These are phyloP conservation scores for Seminavis robusta DNA, from an alignment of 108 stramenopile genomes.

Conservation along the genomic window DNA sequence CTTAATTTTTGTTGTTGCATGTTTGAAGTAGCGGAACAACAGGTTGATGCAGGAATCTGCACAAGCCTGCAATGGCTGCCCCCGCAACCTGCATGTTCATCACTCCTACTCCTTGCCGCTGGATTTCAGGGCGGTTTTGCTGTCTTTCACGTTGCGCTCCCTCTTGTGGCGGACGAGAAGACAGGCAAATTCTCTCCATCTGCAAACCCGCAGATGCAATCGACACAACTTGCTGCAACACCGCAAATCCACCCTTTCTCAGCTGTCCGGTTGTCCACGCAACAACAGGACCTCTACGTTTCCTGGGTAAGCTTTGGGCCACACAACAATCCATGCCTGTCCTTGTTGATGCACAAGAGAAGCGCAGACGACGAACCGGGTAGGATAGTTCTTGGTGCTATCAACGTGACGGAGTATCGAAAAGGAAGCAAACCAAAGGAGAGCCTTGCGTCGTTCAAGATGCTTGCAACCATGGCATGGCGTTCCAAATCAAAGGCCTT, in stretches of 20 bases:
- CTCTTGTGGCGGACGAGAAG: constrained; percentile 21
- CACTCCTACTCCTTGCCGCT: constrained; percentile 57
- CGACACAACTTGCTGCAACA: constrained; percentile 28
- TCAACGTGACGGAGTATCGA: constrained; percentile 5
- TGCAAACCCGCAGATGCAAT: constrained; percentile 11
- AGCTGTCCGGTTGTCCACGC: constrained; percentile 15
- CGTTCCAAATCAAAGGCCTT: background rate
- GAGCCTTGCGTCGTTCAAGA: background rate
- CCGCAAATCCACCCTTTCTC: constrained; percentile 21
- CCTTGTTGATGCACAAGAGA: constrained; percentile 6
- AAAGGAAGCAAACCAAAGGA: background rate
- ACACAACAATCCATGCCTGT: constrained; percentile 20
- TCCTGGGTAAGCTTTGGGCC: constrained; percentile 44
- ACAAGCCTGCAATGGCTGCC: constrained; percentile 62
- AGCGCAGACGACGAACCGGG: background rate
- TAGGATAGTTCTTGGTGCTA: background rate
- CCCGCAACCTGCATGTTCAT: constrained; percentile 25
- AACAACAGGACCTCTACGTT: constrained; percentile 7
- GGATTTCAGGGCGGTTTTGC: constrained; percentile 67
- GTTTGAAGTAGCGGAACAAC: background rate
- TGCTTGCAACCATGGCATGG: background rate
- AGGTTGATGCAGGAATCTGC: constrained; percentile 31
- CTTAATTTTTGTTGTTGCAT: no score
- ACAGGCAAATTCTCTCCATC: background rate
- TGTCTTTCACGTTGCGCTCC: constrained; percentile 61